Evolutionary conservation across 345 rosid species (phyloP).

Genomic region (Populus deltoides): DNA sequence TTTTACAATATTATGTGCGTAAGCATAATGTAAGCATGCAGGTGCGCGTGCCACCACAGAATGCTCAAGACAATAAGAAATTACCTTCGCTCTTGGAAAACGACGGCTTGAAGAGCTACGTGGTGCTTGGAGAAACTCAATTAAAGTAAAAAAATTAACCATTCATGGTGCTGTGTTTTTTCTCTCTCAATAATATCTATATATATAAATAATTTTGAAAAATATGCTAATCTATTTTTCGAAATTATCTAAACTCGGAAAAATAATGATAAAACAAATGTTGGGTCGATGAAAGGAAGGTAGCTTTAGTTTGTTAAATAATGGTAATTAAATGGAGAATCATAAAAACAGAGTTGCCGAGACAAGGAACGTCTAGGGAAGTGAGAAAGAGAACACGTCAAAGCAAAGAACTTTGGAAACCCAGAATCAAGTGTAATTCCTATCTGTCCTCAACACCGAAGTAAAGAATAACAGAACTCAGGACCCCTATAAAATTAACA

Average conservation of each 20-base stretch:
- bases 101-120: conserved; percentile 11
- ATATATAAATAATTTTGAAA: too few species aligned
- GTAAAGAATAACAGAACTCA: conserved; percentile 45
- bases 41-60: conserved; percentile 34
- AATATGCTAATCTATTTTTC: neutral
- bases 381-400: conserved; percentile 46
- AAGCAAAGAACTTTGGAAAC: conserved; percentile 50
- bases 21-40: conserved; percentile 13
- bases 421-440: conserved; percentile 48
- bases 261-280: neutral
- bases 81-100: conserved; percentile 10
- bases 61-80: conserved; percentile 3
- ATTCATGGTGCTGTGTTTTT: too few species aligned
- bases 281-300: neutral
- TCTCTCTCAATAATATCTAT: too few species aligned
- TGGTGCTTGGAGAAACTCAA: neutral
- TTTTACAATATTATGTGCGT: neutral
- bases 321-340: neutral
- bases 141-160: neutral
- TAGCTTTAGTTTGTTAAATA: conserved; percentile 5
- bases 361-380: conserved; percentile 68
- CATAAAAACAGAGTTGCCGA: conserved; percentile 22
- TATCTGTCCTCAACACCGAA: conserved; percentile 44
- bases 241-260: neutral
- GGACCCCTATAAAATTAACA: conserved; percentile 36